Conservation (phyloP, 2,329 filamentous ascomycete species). For the Macroventuria anomochaeta region DNA sequence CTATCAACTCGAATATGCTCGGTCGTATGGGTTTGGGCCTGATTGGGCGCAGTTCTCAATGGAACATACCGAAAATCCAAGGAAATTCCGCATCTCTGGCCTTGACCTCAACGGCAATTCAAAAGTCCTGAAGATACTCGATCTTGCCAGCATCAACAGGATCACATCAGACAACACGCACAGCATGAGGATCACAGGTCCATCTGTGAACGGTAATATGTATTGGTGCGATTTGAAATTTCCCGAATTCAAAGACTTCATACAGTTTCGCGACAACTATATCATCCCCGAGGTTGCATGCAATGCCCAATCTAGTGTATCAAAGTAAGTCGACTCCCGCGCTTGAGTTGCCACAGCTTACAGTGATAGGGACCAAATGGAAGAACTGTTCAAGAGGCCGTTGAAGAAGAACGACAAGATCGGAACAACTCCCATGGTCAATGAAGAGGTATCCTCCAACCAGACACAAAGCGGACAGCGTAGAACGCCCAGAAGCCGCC, state of each 20-base stretch:
- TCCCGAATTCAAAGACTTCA: conserved; percentile 11
- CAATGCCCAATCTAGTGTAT: too few relatives aligned
- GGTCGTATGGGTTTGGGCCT: conserved; percentile 20
- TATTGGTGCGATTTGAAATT: conserved; percentile 35
- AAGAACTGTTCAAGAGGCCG: conserved; percentile 20
- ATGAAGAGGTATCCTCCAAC: not conserved
- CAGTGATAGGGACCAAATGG: conserved; percentile 20
- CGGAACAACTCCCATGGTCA: conserved; percentile 6
- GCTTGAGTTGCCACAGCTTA: conserved; percentile 11
- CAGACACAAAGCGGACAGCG: not conserved
- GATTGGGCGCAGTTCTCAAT: not conserved
- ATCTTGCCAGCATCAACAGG: conserved; percentile 19
- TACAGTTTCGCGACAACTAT: conserved; percentile 14
- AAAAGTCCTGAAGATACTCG: conserved; percentile 7
- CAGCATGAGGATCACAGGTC: conserved; percentile 31
- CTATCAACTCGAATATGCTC: conserved; percentile 30
- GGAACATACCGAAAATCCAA: not conserved
- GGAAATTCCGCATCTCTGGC: conserved; percentile 4
- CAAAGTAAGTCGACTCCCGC: too few relatives aligned
- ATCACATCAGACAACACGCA: conserved; percentile 21
- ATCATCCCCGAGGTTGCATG: not conserved
- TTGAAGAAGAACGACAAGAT: conserved; percentile 22
- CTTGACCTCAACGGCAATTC: not conserved
- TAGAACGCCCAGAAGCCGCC: not conserved
- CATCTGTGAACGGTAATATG: conserved; percentile 10